Percentiles rank a stretch among this genome's conserved stretches.
These are phyloP conservation scores for Tulasnella calospora DNA, from an alignment of 768 basidiomycete species.

Conservation along the genomic window DNA sequence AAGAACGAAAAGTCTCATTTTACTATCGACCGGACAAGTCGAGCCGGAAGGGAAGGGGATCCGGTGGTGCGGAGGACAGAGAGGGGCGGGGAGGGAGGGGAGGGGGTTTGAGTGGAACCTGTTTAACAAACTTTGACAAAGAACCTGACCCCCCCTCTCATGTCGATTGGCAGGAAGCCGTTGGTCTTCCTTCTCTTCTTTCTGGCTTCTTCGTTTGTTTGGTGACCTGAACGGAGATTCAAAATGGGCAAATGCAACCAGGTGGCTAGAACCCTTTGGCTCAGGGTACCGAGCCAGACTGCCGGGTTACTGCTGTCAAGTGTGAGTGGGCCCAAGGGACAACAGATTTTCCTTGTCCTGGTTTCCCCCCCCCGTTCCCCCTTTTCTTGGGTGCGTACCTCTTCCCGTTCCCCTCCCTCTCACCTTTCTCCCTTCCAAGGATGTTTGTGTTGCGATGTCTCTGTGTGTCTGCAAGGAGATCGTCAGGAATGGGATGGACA, in stretches of 20 bases:
- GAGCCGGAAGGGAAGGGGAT: neutral
- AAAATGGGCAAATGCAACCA: neutral
- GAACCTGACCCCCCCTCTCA: neutral
- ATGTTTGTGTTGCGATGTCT: neutral
- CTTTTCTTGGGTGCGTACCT: too few species aligned
- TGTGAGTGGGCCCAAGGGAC: neutral
- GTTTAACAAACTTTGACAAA: slow-evolving; percentile 4
- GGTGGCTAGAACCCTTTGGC: neutral
- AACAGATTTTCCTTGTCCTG: neutral
- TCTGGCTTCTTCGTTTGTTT: neutral
- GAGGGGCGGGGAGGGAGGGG: neutral
- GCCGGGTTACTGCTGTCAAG: neutral
- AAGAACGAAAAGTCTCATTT: neutral
- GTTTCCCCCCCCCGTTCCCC: neutral
- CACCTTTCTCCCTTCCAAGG: neutral
- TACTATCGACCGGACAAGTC: neutral
- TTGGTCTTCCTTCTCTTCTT: neutral
- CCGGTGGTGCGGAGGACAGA: neutral
- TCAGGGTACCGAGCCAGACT: neutral
- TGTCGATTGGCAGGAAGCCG: too few species aligned
- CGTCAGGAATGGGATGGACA: neutral
- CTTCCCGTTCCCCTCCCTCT: neutral
- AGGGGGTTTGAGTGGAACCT: neutral
- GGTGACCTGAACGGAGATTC: neutral
- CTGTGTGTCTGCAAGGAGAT: neutral